Evolutionary conservation across 176 grass and related monocot species (phyloP).

Genomic region (bread wheat (Triticum aestivum)): IWGSC_CS_RefSeq_v2.1 NC_057803.1:555313094-555313593

Average conservation of each 20-base stretch:
- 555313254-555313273: background rate
- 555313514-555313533: background rate
- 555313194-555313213: background rate
- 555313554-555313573: background rate
- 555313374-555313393: background rate
- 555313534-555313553: background rate
- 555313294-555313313: background rate
- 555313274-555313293: background rate
- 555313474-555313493: background rate
- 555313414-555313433: background rate
- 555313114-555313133: background rate
- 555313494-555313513: background rate
- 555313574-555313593: background rate
- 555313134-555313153: background rate
- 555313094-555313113: background rate
- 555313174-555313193: background rate
- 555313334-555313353: background rate
- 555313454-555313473: background rate
- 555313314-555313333: background rate
- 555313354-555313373: background rate
- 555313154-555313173: background rate
- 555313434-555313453: background rate
- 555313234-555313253: background rate
- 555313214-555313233: background rate
- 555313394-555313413: too few species aligned